phyloP scores from a whole-genome alignment of 139 green algal genomes.

The Picochlorum sp. region DNA sequence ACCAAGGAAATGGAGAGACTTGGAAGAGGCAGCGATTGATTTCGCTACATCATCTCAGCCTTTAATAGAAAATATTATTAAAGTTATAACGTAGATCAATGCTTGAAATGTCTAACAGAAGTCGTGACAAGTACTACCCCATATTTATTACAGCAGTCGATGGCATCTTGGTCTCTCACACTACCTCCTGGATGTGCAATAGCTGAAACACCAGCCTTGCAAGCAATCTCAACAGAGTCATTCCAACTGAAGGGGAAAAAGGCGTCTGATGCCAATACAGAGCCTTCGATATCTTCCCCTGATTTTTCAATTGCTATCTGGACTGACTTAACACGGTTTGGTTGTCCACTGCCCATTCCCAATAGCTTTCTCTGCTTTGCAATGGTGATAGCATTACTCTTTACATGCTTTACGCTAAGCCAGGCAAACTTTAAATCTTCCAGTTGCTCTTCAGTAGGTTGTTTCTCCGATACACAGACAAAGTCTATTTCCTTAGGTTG shows the following conservation, averaged over 20 bases:
- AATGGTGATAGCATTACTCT: slow-evolving; percentile 97
- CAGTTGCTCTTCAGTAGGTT: slow-evolving; percentile 82
- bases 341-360: slow-evolving; percentile 97
- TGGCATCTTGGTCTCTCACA: slow-evolving; percentile 85
- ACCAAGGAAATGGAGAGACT: slow-evolving; percentile 39
- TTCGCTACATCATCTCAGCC: slow-evolving; percentile 21
- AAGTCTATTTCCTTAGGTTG: slow-evolving; percentile 71
- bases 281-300: slow-evolving; percentile 66
- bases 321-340: slow-evolving; percentile 91
- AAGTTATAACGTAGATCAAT: slow-evolving; percentile 52
- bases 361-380: slow-evolving; percentile 79
- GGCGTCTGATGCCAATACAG: slow-evolving; percentile 86
- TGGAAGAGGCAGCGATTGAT: slow-evolving; percentile 56
- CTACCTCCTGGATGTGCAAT: slow-evolving; percentile 95
- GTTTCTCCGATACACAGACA: slow-evolving; percentile 60
- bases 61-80: neutral
- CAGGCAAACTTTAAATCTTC: slow-evolving; percentile 95
- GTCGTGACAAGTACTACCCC: slow-evolving; percentile 89
- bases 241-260: slow-evolving; percentile 99
- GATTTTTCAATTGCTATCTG: slow-evolving; percentile 96
- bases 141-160: slow-evolving; percentile 99
- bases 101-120: slow-evolving; percentile 89
- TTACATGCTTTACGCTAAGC: slow-evolving; percentile 97
- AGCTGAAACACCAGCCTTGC: slow-evolving; percentile 81
- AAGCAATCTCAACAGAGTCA: slow-evolving; percentile 93